Conservation (phyloP, 2,329 filamentous ascomycete species). For the Aureobasidium zeae region DNA sequence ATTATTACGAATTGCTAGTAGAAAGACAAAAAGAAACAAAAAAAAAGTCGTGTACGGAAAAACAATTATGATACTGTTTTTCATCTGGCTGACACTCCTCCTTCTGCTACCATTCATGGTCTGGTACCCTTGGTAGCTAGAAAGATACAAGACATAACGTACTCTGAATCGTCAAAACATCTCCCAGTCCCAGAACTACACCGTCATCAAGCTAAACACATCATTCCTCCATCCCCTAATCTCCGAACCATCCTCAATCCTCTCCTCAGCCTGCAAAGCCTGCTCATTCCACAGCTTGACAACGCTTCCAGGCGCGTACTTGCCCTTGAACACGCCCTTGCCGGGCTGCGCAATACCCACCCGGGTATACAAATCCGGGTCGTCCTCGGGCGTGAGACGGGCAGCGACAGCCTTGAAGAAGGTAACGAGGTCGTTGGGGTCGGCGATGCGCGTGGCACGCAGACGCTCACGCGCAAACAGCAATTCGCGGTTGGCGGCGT, state of each 20-base stretch:
- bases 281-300: slow-evolving; percentile 86
- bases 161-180: too few relatives aligned
- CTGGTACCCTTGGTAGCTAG: too few relatives aligned
- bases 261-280: slow-evolving; percentile 58
- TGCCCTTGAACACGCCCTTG: slow-evolving; percentile 63
- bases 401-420: slow-evolving; percentile 78
- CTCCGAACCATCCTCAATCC: slow-evolving; percentile 60
- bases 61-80: too few relatives aligned
- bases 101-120: too few relatives aligned
- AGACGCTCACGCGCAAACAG: slow-evolving; percentile 79
- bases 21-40: too few relatives aligned
- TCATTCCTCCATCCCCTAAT: slow-evolving; percentile 72
- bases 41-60: too few relatives aligned
- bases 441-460: slow-evolving; percentile 72
- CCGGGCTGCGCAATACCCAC: slow-evolving; percentile 58
- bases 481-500: slow-evolving; percentile 72
- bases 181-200: too few relatives aligned
- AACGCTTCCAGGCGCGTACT: slow-evolving; percentile 82
- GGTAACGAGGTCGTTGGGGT: slow-evolving; percentile 68
- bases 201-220: slow-evolving; percentile 53
- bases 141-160: too few relatives aligned
- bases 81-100: too few relatives aligned
- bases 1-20: too few relatives aligned
- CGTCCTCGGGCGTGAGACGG: slow-evolving; percentile 59
- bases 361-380: slow-evolving; percentile 66